A percentile compares a stretch with the other conserved stretches of the same genome.
phyloP scores from a whole-genome alignment of 2,329 filamentous ascomycete species.

The Sclerotinia nivalis region DNA sequence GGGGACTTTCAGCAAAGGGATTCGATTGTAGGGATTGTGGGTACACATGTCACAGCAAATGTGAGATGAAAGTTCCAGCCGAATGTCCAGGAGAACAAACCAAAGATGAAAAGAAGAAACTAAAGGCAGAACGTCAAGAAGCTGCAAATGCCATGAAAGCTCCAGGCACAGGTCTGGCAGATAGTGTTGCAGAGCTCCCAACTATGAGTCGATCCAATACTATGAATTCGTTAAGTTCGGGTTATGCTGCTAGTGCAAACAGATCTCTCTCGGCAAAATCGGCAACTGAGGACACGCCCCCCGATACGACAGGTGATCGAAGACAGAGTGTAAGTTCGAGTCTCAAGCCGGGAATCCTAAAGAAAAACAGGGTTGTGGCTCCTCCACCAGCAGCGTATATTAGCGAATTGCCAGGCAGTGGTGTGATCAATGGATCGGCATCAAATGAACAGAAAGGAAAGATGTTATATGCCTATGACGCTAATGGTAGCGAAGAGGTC shows the following conservation, averaged over 20 bases:
- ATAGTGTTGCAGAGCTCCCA: slow-evolving; percentile 63
- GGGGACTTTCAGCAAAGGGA: slow-evolving; percentile 94
- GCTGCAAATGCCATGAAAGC: slow-evolving; percentile 56
- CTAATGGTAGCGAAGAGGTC: slow-evolving; percentile 77
- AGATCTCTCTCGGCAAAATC: slow-evolving; percentile 66
- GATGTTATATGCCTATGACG: slow-evolving; percentile 88
- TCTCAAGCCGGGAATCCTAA: slow-evolving; percentile 33
- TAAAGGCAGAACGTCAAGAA: slow-evolving; percentile 83
- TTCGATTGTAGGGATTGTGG: slow-evolving; percentile 96
- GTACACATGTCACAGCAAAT: slow-evolving; percentile 98
- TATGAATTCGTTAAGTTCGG: slow-evolving; percentile 86
- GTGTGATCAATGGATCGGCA: slow-evolving; percentile 46
- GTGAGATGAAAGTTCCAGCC: slow-evolving; percentile 96
- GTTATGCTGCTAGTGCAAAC: slow-evolving; percentile 77
- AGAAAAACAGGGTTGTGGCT: slow-evolving; percentile 76
- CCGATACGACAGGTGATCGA: slow-evolving; percentile 38
- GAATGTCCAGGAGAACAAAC: slow-evolving; percentile 91
- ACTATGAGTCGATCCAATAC: slow-evolving; percentile 75
- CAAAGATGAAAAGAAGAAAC: slow-evolving; percentile 94
- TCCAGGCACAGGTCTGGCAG: slow-evolving; percentile 41
- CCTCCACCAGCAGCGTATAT: slow-evolving; percentile 84
- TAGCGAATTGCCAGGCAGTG: slow-evolving; percentile 60
- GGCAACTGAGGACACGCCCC: slow-evolving; percentile 52
- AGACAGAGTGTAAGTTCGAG: slow-evolving; percentile 28
- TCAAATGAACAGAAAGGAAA: slow-evolving; percentile 67